These are phyloP conservation scores for Calocybe indica DNA, from an alignment of 768 basidiomycete species.

Conservation along the genomic window DNA sequence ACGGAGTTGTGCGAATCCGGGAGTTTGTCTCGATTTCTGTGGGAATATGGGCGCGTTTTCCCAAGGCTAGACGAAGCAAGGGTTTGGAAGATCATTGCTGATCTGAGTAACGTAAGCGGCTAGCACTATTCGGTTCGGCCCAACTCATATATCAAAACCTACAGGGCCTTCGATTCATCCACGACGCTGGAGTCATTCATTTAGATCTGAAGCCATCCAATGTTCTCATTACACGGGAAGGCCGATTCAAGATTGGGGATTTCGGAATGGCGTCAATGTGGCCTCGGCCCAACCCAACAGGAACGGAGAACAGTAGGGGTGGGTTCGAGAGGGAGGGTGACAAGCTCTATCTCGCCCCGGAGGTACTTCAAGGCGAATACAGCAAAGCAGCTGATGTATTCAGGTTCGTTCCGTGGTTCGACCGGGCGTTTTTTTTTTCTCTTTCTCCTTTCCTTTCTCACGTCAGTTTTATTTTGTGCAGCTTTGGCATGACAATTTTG, in stretches of 20 bases:
- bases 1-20: constrained; percentile 94
- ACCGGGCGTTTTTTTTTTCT: constrained; percentile 13
- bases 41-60: constrained; percentile 83
- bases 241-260: constrained; percentile 94
- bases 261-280: constrained; percentile 98
- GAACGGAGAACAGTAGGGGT: constrained; percentile 22
- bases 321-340: constrained; percentile 95
- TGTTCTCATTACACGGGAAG: constrained; percentile 82
- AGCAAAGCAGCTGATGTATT: constrained; percentile 95
- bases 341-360: constrained; percentile 93
- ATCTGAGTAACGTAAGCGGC: constrained; percentile 78
- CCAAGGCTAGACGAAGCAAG: constrained; percentile 85
- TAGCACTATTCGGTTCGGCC: constrained; percentile 20
- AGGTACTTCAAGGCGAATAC: constrained; percentile 88
- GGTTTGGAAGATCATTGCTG: constrained; percentile 93
- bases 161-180: constrained; percentile 86
- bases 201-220: constrained; percentile 98
- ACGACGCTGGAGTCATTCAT: constrained; percentile 84
- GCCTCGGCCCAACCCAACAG: constrained; percentile 50
- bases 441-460: constrained; percentile 26
- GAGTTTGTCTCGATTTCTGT: constrained; percentile 85
- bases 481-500: constrained; percentile 93
- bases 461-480: constrained; percentile 29
- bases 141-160: constrained; percentile 20
- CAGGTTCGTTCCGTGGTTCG: constrained; percentile 58